A percentile compares a stretch with the other conserved stretches of the same genome.
Conservation (phyloP, 257 asterid species). For the Verbena officinalis region DNA sequence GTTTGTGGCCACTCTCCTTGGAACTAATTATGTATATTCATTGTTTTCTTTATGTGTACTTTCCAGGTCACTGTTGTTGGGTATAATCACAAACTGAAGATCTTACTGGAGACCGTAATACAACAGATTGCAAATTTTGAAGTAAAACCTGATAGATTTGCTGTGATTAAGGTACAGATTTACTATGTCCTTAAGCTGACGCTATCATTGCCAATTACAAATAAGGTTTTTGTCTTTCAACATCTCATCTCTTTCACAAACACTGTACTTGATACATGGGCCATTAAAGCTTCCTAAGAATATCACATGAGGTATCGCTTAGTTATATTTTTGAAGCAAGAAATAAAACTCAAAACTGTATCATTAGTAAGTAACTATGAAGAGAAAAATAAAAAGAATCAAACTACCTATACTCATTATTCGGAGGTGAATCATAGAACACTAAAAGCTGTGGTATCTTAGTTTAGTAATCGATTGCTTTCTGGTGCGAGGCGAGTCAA, state of each 20-base stretch:
- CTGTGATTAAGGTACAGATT: conserved; percentile 80
- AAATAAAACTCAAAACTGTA: conserved; percentile 4
- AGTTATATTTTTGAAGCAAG: background rate
- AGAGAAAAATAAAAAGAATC: no score
- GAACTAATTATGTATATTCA: conserved; percentile 19
- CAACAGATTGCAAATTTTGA: conserved; percentile 71
- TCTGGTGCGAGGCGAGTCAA: no score
- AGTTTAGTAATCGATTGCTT: no score
- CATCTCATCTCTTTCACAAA: background rate
- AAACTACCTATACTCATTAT: no score
- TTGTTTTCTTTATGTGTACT: conserved; percentile 23
- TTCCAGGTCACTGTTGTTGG: conserved; percentile 85
- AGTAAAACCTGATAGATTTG: conserved; percentile 91
- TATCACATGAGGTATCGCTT: background rate
- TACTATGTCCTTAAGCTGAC: conserved; percentile 24
- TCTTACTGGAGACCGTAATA: conserved; percentile 79
- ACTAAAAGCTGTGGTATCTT: no score
- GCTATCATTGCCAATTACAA: conserved; percentile 3
- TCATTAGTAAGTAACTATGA: no score
- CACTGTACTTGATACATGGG: background rate
- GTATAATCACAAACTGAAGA: conserved; percentile 80
- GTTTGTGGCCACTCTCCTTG: conserved; percentile 6
- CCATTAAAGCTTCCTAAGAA: background rate
- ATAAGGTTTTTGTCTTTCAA: conserved; percentile 4
- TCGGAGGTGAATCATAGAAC: no score